A percentile compares a stretch with the other conserved stretches of the same genome.
Conservation (phyloP, 257 asterid species). For the Anisodus tanguticus region DNA sequence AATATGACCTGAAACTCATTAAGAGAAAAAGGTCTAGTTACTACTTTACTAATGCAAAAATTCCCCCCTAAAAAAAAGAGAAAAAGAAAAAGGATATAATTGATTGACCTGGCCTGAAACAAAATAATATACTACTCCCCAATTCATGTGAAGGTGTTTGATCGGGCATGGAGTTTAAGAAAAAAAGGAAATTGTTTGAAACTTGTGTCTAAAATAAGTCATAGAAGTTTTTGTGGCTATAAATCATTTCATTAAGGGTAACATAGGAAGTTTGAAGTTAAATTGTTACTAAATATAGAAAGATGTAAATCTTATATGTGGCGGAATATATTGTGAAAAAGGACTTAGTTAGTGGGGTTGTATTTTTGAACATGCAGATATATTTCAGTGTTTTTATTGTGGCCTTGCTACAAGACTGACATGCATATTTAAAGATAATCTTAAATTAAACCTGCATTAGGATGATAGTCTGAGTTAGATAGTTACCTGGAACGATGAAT, state of each 20-base stretch:
- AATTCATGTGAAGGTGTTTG: too few species aligned
- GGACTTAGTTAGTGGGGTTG: not conserved
- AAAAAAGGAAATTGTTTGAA: too few species aligned
- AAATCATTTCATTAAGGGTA: too few species aligned
- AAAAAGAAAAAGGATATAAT: not conserved
- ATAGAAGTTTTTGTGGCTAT: too few species aligned
- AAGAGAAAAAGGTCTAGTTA: not conserved
- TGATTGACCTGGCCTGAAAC: slow-evolving; percentile 15
- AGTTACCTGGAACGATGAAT: slow-evolving; percentile 90
- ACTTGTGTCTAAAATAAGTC: too few species aligned
- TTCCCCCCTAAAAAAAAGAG: not conserved
- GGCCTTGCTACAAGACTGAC: not conserved
- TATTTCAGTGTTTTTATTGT: not conserved
- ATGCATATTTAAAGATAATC: not conserved
- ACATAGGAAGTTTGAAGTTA: too few species aligned
- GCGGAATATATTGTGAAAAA: not conserved
- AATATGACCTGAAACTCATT: not conserved
- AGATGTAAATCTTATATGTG: not conserved
- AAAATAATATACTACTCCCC: not conserved
- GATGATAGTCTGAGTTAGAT: slow-evolving; percentile 23
- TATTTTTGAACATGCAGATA: not conserved
- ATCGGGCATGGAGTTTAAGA: too few species aligned
- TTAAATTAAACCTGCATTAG: not conserved
- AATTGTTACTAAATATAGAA: too few species aligned
- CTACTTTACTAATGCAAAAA: not conserved